Conservation (phyloP, 352 stramenopile genomes). For the Globisporangium megalacanthum region DNA sequence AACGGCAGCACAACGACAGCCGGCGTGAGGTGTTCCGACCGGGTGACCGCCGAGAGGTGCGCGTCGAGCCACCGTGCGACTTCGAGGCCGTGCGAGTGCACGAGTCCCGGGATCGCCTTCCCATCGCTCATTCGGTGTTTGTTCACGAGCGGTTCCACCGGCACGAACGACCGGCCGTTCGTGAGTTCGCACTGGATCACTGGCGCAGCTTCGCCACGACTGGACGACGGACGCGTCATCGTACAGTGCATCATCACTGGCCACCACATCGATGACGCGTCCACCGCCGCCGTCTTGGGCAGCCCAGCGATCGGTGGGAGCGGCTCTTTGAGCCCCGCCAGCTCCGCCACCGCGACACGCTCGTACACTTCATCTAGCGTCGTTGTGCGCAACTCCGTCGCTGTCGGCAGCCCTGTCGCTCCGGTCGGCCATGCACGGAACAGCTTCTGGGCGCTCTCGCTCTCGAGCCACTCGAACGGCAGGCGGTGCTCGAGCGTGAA, state of each 20-base stretch:
- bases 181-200: slow-evolving; percentile 31
- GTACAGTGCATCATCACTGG: slow-evolving; percentile 39
- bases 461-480: slow-evolving; percentile 65
- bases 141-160: slow-evolving; percentile 21
- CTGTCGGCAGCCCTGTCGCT: slow-evolving; percentile 21
- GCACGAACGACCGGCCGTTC: slow-evolving; percentile 28
- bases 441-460: slow-evolving; percentile 39
- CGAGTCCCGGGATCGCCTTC: slow-evolving; percentile 7
- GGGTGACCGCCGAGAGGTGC: slow-evolving; percentile 25
- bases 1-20: slow-evolving; percentile 38
- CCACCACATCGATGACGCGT: slow-evolving; percentile 5
- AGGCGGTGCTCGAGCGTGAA: slow-evolving; percentile 57
- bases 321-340: slow-evolving; percentile 33
- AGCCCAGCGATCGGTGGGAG: slow-evolving; percentile 13
- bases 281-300: slow-evolving; percentile 1
- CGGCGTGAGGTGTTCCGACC: slow-evolving; percentile 28
- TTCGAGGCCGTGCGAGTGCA: slow-evolving; percentile 47
- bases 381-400: slow-evolving; percentile 30
- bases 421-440: slow-evolving; percentile 23
- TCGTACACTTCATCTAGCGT: slow-evolving; percentile 37
- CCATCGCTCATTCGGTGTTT: slow-evolving; percentile 8
- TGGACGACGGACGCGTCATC: background rate
- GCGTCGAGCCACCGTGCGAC: slow-evolving; percentile 39
- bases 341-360: slow-evolving; percentile 23
- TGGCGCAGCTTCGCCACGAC: slow-evolving; percentile 2